Conservation (phyloP, 352 stramenopile genomes). For the Phytophthora sojae region DNA sequence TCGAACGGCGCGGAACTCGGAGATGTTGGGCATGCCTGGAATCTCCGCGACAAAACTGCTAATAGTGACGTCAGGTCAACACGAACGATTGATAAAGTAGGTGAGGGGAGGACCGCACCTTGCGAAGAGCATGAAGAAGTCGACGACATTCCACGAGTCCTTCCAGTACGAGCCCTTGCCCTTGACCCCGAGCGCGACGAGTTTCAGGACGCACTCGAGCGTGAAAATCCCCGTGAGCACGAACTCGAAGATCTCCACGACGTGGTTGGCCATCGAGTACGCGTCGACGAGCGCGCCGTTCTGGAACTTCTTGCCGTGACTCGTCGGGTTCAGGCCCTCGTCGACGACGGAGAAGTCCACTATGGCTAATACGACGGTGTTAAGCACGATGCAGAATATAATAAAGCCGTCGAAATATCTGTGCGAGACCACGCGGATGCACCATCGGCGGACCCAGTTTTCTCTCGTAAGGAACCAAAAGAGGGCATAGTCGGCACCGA, state of each 20-base stretch:
- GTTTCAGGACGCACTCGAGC: constrained; percentile 86
- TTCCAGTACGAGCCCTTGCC: constrained; percentile 70
- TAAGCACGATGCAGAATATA: constrained; percentile 76
- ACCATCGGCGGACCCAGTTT: constrained; percentile 45
- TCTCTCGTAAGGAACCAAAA: constrained; percentile 43
- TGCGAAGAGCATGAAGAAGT: constrained; percentile 91
- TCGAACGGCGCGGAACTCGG: constrained; percentile 79
- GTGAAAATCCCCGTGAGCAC: constrained; percentile 89
- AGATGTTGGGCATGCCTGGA: constrained; percentile 65
- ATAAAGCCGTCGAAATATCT: constrained; percentile 82
- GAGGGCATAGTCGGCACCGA: constrained; percentile 49
- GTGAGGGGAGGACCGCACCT: constrained; percentile 39
- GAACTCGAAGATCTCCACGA: constrained; percentile 64
- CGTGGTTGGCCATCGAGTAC: constrained; percentile 58
- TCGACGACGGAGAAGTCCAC: constrained; percentile 80
- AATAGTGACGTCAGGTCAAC: not conserved
- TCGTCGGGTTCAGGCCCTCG: constrained; percentile 54
- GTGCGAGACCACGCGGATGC: constrained; percentile 47
- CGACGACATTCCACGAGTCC: constrained; percentile 90
- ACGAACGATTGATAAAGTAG: not conserved
- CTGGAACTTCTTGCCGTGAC: constrained; percentile 40
- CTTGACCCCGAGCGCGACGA: constrained; percentile 84
- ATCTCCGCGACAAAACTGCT: constrained; percentile 46
- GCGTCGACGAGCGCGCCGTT: constrained; percentile 44
- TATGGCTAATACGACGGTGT: constrained; percentile 80